phyloP scores from a whole-genome alignment of 2,329 filamentous ascomycete species.

The Hypoxylon sp. region DNA sequence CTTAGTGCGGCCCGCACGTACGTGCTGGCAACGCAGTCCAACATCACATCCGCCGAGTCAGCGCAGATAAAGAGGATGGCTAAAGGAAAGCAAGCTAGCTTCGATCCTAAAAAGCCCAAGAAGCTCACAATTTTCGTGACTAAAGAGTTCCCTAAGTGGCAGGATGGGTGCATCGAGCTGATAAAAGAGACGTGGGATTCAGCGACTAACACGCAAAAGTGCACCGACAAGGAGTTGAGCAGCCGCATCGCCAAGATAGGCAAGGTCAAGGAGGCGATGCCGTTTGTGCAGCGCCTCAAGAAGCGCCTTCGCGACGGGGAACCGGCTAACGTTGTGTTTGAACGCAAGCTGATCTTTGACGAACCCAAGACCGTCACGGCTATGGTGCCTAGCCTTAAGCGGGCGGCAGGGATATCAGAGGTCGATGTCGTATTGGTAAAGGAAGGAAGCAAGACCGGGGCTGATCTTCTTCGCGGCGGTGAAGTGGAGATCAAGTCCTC shows the following conservation, averaged over 20 bases:
- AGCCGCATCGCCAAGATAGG: slow-evolving; percentile 38
- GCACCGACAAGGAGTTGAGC: slow-evolving; percentile 74
- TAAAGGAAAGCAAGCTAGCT: slow-evolving; percentile 88
- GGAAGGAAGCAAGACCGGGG: slow-evolving; percentile 35
- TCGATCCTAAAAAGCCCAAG: slow-evolving; percentile 93
- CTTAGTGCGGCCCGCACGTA: slow-evolving; percentile 88
- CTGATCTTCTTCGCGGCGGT: slow-evolving; percentile 32
- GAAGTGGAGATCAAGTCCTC: slow-evolving; percentile 76
- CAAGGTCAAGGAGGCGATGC: slow-evolving; percentile 98
- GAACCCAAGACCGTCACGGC: slow-evolving; percentile 81
- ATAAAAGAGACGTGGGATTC: slow-evolving; percentile 71
- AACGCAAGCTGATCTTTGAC: slow-evolving; percentile 88
- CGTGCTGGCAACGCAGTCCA: slow-evolving; percentile 78
- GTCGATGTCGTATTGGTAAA: slow-evolving; percentile 36
- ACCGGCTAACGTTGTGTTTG: slow-evolving; percentile 77
- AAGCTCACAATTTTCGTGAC: slow-evolving; percentile 89
- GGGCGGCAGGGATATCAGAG: slow-evolving; percentile 68
- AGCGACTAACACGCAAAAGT: slow-evolving; percentile 69
- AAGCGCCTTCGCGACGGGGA: slow-evolving; percentile 82
- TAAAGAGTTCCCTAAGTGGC: slow-evolving; percentile 87
- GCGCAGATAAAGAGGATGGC: slow-evolving; percentile 88
- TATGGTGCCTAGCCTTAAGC: slow-evolving; percentile 85
- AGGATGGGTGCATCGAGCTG: slow-evolving; percentile 89
- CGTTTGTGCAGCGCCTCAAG: slow-evolving; percentile 92
- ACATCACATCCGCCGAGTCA: slow-evolving; percentile 88